Evolutionary conservation across 2,329 filamentous ascomycete species (phyloP), one percentile per base, ranked within the genome.

Genomic region (Thielaviopsis ethacetica): DNA sequence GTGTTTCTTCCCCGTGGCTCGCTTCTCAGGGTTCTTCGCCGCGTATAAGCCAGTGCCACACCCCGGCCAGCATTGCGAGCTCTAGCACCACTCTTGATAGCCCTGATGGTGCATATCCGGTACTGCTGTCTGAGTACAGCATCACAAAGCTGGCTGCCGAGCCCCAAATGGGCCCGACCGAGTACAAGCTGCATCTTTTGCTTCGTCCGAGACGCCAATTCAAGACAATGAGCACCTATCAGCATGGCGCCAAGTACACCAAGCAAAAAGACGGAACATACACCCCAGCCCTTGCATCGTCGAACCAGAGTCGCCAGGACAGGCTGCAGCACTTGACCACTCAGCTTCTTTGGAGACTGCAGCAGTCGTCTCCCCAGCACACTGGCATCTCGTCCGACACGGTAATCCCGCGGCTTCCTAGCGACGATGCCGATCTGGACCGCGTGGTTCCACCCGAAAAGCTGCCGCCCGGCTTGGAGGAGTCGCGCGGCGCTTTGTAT

Each of bases 131-230:
- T 4, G 79, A 85, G 59, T 84, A 82, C 68, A 80, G 78, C 1
- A 80, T 93, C 53, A 85, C 83, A 52, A 88, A 85, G 66, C 74
- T 98, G 17, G 85, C 91, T 63, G 85, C 91, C 13, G 93, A 98
- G 69, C 91, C 91, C 5, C 91, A 97, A 68, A 85, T 94, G 63
- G 93, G 93, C 0, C 90, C 93, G 19, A 94, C 88, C 0, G 93
- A 98, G 71, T 98, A 98, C 73, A 98, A 98, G 70, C 73, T 98
- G 51, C 93, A 97, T 71, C 75, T 98, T 5, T 77, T 97, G 6
- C 74, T 96, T 56, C 83, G 90, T 41, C 84, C 86, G 17, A 80
- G 91, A 60, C 80, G 89, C 62, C 81, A 80, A 6, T 95, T 91
- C 69, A 78, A 76, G 41, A 80, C 77, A 34, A 84, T 84, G 68